These are phyloP conservation scores for Trichodelitschia bisporula DNA, from an alignment of 495 filamentous ascomycete genomes.

Conservation along the genomic window DNA sequence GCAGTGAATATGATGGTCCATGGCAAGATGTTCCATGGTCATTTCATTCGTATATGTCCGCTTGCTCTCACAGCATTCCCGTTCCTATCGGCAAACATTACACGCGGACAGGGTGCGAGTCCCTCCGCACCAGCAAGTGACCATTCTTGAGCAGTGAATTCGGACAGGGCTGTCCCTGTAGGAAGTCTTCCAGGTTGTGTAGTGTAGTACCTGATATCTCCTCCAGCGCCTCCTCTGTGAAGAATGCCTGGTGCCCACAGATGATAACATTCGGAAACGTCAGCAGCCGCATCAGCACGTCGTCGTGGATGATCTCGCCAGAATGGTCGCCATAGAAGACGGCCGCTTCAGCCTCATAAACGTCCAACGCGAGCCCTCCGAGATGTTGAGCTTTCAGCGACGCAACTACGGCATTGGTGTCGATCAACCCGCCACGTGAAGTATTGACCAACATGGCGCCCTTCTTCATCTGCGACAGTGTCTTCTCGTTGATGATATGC, in stretches of 20 bases:
- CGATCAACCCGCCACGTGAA: constrained; percentile 35
- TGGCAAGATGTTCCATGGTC: no score
- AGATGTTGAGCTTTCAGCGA: constrained; percentile 32
- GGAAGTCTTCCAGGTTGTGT: constrained; percentile 19
- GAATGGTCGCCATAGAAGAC: constrained; percentile 43
- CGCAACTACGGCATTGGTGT: constrained; percentile 29
- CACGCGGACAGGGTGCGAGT: no score
- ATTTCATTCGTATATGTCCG: no score
- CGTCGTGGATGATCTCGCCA: constrained; percentile 42
- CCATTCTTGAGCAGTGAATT: no score
- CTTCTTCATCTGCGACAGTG: constrained; percentile 28
- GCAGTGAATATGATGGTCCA: no score
- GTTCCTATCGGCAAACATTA: no score
- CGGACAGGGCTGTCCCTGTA: constrained; percentile 1
- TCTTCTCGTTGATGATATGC: constrained; percentile 32
- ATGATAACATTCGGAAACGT: constrained; percentile 47
- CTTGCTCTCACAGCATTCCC: no score
- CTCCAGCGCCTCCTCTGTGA: constrained; percentile 36
- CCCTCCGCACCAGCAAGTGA: no score
- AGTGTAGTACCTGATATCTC: constrained; percentile 40
- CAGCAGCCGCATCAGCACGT: constrained; percentile 39
- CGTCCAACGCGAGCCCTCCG: constrained; percentile 30
- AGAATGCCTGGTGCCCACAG: constrained; percentile 46
- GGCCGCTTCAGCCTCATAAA: constrained; percentile 28
- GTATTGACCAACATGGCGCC: constrained; percentile 42